Base-by-base conservation (phyloP, 139 green algal genomes). In the Picochlorum sp. region DNA sequence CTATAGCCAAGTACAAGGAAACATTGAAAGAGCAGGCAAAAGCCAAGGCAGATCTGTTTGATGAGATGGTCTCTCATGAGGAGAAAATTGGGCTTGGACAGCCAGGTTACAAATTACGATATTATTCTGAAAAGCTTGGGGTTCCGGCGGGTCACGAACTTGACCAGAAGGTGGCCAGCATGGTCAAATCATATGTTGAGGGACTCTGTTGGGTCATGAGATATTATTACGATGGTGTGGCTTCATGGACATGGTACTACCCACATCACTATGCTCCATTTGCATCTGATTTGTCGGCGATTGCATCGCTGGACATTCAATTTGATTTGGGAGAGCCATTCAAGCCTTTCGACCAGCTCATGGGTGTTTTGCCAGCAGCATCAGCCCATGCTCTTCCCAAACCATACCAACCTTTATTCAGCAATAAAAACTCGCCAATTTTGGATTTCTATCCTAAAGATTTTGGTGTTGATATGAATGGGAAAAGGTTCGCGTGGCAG, bases 211-310 rank as follows among this genome's bases (percentile, higher is more conserved):
- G 94, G 94, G 93, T 98, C 32, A 92, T 97, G 86, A 56, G 58
- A 45, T 98, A 95, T 75, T 94, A 95, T 80, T 95, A 94, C 67
- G 84, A 91, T 38, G 88, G 80, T 50, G 81, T 87, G 28, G 75
- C 81, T 24, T 84, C 78, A 49, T 87, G 81, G 81, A 82, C 41
- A 54, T 92, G 86, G 89, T 99, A 87, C 78, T 99, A 96, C 74
- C 94, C 92, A 13, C 95, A 92, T 79, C 94, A 99, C 81, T 99
- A 99, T 73, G 94, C 94, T 9, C 94, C 94, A n/a, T 98, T 99
- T 78, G 92, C 94, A 7, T 93, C 85, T 6, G 94, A 99, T 79
- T 77, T 99, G 49, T 47, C 73, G 13, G 38, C 66, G 62, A 66
- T 84, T 10, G n/a, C 52, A 21, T 32, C 62, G 20, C 58, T 96